Base-by-base conservation (phyloP, 2,329 filamentous ascomycete species). In the Aspergillaceae sp. region DNA sequence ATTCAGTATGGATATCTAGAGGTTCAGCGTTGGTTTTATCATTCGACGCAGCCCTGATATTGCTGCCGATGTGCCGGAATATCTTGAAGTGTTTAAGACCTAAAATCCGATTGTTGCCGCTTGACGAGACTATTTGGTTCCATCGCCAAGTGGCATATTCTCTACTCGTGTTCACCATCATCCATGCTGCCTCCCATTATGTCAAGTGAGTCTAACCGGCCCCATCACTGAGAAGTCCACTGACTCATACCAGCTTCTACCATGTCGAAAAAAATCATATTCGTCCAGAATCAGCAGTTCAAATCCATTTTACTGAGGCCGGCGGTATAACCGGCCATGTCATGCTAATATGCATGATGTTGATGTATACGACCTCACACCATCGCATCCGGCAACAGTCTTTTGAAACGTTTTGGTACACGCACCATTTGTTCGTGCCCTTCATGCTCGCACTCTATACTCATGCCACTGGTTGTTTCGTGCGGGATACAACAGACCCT, bases 361-460 rank as follows among this genome's bases (percentile, higher is more conserved):
- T 98, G 52, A 98, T 98, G 77, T 98, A 94, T 71, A 98, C 92
- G 1, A 96, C 90, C 0, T 86, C 92, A 2, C 92, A 98, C 63
- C 79, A 85, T 58, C 86, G 87, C 55, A 97, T 98, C 54, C 86
- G 92, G 45, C 91, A 97, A 65, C 92, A 98, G 65, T 94, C 88
- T 0, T 98, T 90, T 63, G 92, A 98, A 71, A 94, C 91, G 0
- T 98, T 98, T 66, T 98, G 92, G 92, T 98, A 98, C 70, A 95
- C 89, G 0, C 92, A 98, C 69, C 92, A 98, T 61, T 79, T 98
- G n/a, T 97, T 97, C 61, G 86, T 98, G 50, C 91, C 92, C 1
- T 98, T 98, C 68, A 71, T 97, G 61, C 76, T 98, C 40, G 91
- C 80, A 40, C 82, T 98, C 56, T 98, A 97, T 69, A 97, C 91